Evolutionary conservation across 2,329 filamentous ascomycete genomes (phyloP), one percentile per base, ranked within the genome.

Genomic region (Thelonectria olida): DNA sequence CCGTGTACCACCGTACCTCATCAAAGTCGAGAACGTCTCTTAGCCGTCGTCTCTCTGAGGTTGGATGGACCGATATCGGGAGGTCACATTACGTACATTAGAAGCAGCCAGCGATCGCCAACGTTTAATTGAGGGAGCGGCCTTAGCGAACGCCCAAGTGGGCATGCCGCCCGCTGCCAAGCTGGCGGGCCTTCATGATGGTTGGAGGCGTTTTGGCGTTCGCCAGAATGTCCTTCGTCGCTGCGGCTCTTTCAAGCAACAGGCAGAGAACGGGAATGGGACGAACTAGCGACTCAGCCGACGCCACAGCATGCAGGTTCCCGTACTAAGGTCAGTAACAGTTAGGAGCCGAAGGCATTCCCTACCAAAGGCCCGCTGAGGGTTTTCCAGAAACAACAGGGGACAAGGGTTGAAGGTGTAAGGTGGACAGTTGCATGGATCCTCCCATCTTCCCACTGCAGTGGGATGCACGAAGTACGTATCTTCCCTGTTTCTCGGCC

Each of bases 381-480:
- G 49, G 36, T 58, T 63, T 66, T 64, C 63, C 61, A 64, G 63
- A 64, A 65, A 57, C 60, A 64, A 52, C 45, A 28, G 41, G 19
- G 20, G 31, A 13, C 39, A 42, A 22, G 19, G 39, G 39, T 13
- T 42, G 39, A 42, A 22, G 38, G 38, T 55, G 52, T 53, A 58
- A 50, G 61, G 56, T 56, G 51, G 38, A 3, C n/a, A n/a, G n/a
- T 39, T 39, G 38, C 38, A 39, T 17, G 8, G 39, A 20, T 9
- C 28, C 28, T 31, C 13, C 28, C 4, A 10, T 3, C 5, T 10
- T 13, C 7, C 28, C 28, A 31, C 28, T 31, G 28, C 9, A 13
- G 28, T 31, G 28, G 28, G 28, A 31, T 31, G 28, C 13, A 13
- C 28, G 13, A 31, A 13, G 28, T 31, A 13, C 28, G 8, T 31